phyloP scores from a whole-genome alignment of 371 early-diverging fungal genomes.

The Rhizomucor pusillus region DNA sequence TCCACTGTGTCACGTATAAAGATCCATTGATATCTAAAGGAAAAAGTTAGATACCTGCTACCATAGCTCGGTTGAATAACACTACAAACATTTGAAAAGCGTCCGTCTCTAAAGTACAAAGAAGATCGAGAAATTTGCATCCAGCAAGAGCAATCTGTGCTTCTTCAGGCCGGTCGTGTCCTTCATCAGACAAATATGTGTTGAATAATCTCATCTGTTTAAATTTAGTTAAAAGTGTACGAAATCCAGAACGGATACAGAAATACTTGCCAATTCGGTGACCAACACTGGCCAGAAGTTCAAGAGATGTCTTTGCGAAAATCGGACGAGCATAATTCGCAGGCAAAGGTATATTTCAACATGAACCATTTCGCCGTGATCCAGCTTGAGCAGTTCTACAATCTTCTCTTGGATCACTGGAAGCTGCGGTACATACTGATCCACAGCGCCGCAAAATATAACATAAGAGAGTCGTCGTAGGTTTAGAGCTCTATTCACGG shows the following conservation, averaged over 20 bases:
- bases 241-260: background rate
- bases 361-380: conserved; percentile 66
- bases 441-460: conserved; percentile 69
- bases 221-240: background rate
- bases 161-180: conserved; percentile 62
- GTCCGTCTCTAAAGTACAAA: conserved; percentile 75
- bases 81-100: conserved; percentile 76
- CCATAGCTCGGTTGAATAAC: background rate
- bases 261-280: conserved; percentile 72
- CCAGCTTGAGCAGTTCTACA: conserved; percentile 80
- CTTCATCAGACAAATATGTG: conserved; percentile 46
- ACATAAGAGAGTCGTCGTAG: conserved; percentile 79
- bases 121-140: conserved; percentile 85
- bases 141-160: conserved; percentile 77
- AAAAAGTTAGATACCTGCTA: background rate
- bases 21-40: conserved; percentile 83
- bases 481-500: conserved; percentile 61
- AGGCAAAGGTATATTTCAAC: conserved; percentile 84
- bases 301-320: conserved; percentile 76
- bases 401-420: conserved; percentile 88
- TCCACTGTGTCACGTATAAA: conserved; percentile 86
- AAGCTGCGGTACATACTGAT: conserved; percentile 79
- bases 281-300: conserved; percentile 91
- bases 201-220: conserved; percentile 55
- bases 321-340: conserved; percentile 75